Evolutionary conservation across 768 basidiomycete genomes (phyloP).

Genomic region (Kockovaella imperatae): DNA sequence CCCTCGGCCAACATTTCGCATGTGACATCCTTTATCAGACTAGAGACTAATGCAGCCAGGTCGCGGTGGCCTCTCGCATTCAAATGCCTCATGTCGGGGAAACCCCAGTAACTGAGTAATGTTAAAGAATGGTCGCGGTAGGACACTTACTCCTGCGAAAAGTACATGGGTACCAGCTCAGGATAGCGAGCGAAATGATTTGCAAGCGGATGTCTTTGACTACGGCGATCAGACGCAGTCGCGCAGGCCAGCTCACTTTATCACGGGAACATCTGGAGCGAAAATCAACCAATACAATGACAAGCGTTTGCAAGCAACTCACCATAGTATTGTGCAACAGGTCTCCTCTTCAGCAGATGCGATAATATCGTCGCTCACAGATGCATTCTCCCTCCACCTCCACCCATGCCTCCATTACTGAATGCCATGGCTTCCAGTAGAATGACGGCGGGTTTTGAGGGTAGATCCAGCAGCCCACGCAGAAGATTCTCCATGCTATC

Average conservation of each 20-base stretch:
- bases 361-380: slow-evolving; percentile 13
- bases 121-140: background rate
- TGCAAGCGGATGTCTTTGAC: slow-evolving; percentile 37
- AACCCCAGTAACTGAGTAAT: slow-evolving; percentile 34
- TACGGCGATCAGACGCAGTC: slow-evolving; percentile 4
- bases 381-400: slow-evolving; percentile 41
- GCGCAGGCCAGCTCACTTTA: slow-evolving; percentile 20
- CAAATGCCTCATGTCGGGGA: slow-evolving; percentile 41
- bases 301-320: slow-evolving; percentile 2
- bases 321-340: slow-evolving; percentile 43
- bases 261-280: slow-evolving; percentile 36
- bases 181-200: slow-evolving; percentile 39
- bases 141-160: slow-evolving; percentile 33
- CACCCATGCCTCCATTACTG: slow-evolving; percentile 37
- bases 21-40: slow-evolving; percentile 31
- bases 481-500: slow-evolving; percentile 45
- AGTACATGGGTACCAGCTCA: slow-evolving; percentile 38
- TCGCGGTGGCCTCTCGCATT: slow-evolving; percentile 39
- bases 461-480: slow-evolving; percentile 35
- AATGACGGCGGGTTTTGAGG: slow-evolving; percentile 39
- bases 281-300: background rate
- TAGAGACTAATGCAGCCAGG: slow-evolving; percentile 33
- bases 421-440: slow-evolving; percentile 41
- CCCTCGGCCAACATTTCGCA: slow-evolving; percentile 29
- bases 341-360: slow-evolving; percentile 20